phyloP scores from a whole-genome alignment of 768 basidiomycete species.

The Tylopilus subfusipes region DNA sequence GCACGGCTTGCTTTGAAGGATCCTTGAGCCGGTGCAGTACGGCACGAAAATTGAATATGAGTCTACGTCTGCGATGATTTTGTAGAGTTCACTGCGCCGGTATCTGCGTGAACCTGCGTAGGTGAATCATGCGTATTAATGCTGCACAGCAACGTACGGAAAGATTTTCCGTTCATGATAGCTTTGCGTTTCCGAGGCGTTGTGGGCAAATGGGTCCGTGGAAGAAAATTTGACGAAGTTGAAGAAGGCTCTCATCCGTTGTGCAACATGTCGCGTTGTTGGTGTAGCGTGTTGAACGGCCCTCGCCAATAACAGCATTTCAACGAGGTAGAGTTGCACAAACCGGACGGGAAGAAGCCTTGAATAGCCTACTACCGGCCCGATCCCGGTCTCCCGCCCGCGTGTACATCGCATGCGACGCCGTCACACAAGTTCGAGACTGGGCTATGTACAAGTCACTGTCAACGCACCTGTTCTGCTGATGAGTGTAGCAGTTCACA shows the following conservation, averaged over 20 bases:
- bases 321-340: not conserved
- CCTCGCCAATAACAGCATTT: constrained; percentile 17
- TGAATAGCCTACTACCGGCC: not conserved
- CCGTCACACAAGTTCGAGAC: constrained; percentile 1
- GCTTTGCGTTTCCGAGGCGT: constrained; percentile 44
- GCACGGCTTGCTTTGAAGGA: constrained; percentile 40
- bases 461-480: not conserved
- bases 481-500: not conserved
- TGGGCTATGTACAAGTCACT: not conserved
- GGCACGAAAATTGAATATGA: constrained; percentile 88
- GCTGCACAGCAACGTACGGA: constrained; percentile 63
- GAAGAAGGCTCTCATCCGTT: constrained; percentile 38
- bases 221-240: constrained; percentile 50
- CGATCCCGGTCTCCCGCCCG: not conserved
- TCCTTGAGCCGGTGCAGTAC: constrained; percentile 73
- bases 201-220: constrained; percentile 37
- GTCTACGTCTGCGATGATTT: constrained; percentile 81
- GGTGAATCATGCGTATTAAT: constrained; percentile 7
- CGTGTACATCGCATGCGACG: not conserved
- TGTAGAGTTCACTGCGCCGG: constrained; percentile 71
- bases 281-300: constrained; percentile 7
- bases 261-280: not conserved
- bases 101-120: constrained; percentile 51
- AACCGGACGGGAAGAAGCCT: not conserved
- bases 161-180: constrained; percentile 85